These are phyloP conservation scores for Bipolaris oryzae DNA, from an alignment of 2,329 filamentous ascomycete species.

Conservation along the genomic window DNA sequence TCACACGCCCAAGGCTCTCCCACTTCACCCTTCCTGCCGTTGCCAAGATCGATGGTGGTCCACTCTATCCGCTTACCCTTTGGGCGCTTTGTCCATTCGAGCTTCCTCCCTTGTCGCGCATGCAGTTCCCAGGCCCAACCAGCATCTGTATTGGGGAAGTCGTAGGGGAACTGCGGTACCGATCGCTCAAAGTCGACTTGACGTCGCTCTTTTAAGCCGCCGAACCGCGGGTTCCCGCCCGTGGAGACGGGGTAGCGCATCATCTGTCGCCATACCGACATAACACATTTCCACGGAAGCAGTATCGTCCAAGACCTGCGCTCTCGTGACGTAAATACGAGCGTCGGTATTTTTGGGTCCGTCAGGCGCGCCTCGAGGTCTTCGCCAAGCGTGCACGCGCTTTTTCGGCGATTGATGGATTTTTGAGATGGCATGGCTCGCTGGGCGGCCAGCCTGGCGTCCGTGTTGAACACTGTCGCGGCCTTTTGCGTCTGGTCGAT, in stretches of 20 bases:
- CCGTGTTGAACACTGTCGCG: slow-evolving; percentile 70
- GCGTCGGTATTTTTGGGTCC: slow-evolving; percentile 79
- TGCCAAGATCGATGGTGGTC: slow-evolving; percentile 74
- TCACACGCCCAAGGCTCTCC: slow-evolving; percentile 84
- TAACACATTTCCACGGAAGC: slow-evolving; percentile 88
- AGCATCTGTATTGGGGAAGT: slow-evolving; percentile 78
- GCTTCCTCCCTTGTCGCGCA: slow-evolving; percentile 64
- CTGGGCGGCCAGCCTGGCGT: slow-evolving; percentile 67
- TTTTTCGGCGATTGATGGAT: slow-evolving; percentile 77
- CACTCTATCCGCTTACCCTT: slow-evolving; percentile 82
- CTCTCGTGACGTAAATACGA: slow-evolving; percentile 68
- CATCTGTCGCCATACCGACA: slow-evolving; percentile 82
- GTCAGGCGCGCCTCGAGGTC: slow-evolving; percentile 61
- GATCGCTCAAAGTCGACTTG: slow-evolving; percentile 83
- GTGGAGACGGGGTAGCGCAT: slow-evolving; percentile 81
- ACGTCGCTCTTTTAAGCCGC: slow-evolving; percentile 77
- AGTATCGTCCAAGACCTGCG: slow-evolving; percentile 76
- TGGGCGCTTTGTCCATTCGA: slow-evolving; percentile 75
- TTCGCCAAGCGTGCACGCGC: slow-evolving; percentile 66
- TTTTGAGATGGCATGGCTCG: slow-evolving; percentile 75
- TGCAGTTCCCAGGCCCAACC: slow-evolving; percentile 78
- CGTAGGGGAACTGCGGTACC: slow-evolving; percentile 82
- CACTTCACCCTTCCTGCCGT: slow-evolving; percentile 77
- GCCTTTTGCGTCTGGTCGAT: slow-evolving; percentile 59
- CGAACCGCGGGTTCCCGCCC: slow-evolving; percentile 81